Conservation (phyloP, 495 filamentous ascomycete genomes). For the Penicillium atrosanguineum region DNA sequence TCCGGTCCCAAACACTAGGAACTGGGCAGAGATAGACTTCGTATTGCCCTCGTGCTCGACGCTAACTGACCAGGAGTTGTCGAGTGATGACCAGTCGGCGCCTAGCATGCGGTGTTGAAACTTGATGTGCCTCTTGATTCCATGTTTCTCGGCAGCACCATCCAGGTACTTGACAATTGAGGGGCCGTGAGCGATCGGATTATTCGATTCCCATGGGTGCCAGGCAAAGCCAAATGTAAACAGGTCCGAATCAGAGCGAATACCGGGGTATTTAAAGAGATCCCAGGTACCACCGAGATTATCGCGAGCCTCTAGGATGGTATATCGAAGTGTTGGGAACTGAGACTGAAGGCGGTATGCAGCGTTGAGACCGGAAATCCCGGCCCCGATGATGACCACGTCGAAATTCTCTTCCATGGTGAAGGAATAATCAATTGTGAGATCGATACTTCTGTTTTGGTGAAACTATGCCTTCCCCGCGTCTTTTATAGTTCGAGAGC, state of each 20-base stretch:
- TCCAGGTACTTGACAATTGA: constrained; percentile 56
- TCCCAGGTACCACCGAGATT: constrained; percentile 62
- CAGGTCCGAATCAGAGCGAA: constrained; percentile 57
- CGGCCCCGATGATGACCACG: constrained; percentile 37
- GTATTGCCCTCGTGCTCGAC: constrained; percentile 16
- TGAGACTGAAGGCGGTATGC: constrained; percentile 58
- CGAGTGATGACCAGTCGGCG: constrained; percentile 43
- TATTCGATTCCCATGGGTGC: constrained; percentile 53
- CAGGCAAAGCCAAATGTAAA: constrained; percentile 60
- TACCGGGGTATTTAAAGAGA: constrained; percentile 60
- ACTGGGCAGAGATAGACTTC: not conserved
- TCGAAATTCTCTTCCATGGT: constrained; percentile 25
- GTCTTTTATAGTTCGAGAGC: not conserved
- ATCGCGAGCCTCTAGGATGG: constrained; percentile 54
- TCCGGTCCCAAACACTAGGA: constrained; percentile 10
- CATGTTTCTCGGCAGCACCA: constrained; percentile 47
- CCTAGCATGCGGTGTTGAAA: constrained; percentile 45
- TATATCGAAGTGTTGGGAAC: constrained; percentile 47
- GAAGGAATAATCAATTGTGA: not conserved
- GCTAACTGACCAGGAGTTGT: constrained; percentile 52
- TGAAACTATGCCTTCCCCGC: not conserved
- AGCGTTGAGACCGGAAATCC: constrained; percentile 42
- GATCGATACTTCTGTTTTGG: not conserved
- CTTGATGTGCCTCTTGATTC: constrained; percentile 52
- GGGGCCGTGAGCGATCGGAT: constrained; percentile 50